These are phyloP conservation scores for Coemansia interrupta DNA, from an alignment of 192 early-diverging fungal genomes.

Conservation along the genomic window DNA sequence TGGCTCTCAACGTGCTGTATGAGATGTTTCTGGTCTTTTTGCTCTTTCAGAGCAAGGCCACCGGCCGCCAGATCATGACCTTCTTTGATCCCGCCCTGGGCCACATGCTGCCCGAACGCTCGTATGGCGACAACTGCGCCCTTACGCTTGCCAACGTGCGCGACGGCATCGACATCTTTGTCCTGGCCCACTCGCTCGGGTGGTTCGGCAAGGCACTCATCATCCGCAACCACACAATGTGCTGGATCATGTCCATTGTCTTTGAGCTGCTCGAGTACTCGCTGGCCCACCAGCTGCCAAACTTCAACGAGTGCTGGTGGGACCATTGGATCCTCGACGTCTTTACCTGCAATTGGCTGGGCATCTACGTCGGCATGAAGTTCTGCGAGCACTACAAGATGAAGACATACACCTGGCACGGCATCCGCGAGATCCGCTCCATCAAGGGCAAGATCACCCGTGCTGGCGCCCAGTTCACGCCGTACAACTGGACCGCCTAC, in stretches of 20 bases:
- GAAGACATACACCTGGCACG: conserved; percentile 95
- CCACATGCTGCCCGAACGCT: conserved; percentile 80
- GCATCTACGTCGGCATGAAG: conserved; percentile 93
- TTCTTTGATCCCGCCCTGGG: conserved; percentile 81
- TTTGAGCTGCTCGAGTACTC: conserved; percentile 97
- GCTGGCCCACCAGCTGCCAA: conserved; percentile 89
- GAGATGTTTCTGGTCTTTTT: conserved; percentile 86
- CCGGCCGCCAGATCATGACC: conserved; percentile 73
- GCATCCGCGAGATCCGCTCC: conserved; percentile 78
- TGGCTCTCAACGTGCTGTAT: conserved; percentile 82
- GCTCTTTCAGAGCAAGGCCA: conserved; percentile 89
- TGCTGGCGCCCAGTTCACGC: conserved; percentile 88
- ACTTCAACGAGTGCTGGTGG: conserved; percentile 99
- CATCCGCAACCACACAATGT: conserved; percentile 89
- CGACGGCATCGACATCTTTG: conserved; percentile 90
- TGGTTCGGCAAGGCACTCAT: conserved; percentile 95
- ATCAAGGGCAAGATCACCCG: conserved; percentile 84
- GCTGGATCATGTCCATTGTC: conserved; percentile 92
- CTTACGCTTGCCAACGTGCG: conserved; percentile 71
- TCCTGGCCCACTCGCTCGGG: conserved; percentile 85
- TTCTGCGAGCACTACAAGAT: conserved; percentile 94
- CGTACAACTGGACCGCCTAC: conserved; percentile 90
- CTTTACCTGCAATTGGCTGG: conserved; percentile 87
- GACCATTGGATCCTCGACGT: conserved; percentile 98
- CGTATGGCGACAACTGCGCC: conserved; percentile 87